phyloP scores from a whole-genome alignment of 208 protist species.

The Porcisia hertigi region DNA sequence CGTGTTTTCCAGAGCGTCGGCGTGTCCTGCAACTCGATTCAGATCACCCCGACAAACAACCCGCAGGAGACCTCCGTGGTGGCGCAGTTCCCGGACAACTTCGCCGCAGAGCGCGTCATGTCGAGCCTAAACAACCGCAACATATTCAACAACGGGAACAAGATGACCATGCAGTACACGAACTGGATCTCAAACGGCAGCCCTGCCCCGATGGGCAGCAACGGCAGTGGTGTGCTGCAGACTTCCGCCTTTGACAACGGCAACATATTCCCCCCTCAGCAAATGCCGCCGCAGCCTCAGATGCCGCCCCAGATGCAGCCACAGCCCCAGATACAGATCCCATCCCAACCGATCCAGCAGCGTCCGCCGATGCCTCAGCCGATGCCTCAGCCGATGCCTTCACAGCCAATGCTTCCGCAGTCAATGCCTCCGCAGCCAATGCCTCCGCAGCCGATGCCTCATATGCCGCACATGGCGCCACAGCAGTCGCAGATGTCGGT shows the following conservation, averaged over 20 bases:
- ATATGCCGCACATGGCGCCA: constrained; percentile 3
- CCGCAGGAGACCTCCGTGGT: constrained; percentile 70
- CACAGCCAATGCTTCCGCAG: constrained; percentile 22
- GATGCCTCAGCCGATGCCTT: constrained; percentile 16
- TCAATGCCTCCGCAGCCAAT: constrained; percentile 3
- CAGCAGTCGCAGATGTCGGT: constrained; percentile 19
- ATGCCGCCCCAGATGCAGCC: constrained; percentile 15
- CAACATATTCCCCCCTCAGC: constrained; percentile 10
- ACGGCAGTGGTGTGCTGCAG: constrained; percentile 28
- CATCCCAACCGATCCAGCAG: constrained; percentile 7
- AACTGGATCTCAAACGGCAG: constrained; percentile 34
- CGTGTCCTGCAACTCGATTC: constrained; percentile 55
- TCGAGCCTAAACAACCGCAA: constrained; percentile 77
- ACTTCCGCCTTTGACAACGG: constrained; percentile 16
- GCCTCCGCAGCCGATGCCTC: background rate
- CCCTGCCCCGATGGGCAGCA: constrained; percentile 18
- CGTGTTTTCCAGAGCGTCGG: constrained; percentile 83
- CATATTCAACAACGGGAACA: constrained; percentile 90
- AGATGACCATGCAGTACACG: constrained; percentile 79
- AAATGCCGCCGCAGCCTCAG: constrained; percentile 19
- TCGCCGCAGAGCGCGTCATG: constrained; percentile 68
- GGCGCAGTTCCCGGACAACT: constrained; percentile 69
- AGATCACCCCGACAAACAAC: constrained; percentile 57
- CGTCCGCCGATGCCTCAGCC: constrained; percentile 1
- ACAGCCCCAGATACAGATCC: constrained; percentile 1